Percentiles rank a stretch among this genome's conserved stretches.
phyloP scores from a whole-genome alignment of 495 filamentous ascomycete species.

The Aspergillus incahuasiensis region DNA sequence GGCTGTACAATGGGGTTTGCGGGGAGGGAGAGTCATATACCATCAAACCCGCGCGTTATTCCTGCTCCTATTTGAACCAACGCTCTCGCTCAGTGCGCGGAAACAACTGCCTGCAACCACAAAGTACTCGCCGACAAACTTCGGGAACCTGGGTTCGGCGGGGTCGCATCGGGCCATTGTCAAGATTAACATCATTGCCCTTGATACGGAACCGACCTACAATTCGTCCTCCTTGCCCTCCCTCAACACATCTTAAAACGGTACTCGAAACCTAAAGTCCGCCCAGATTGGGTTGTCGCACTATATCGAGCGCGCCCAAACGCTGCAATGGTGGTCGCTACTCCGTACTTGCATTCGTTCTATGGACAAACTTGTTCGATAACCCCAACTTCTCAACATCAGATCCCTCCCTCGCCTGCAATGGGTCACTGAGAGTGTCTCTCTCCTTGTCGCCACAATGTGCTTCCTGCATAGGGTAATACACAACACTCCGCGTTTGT shows the following conservation, averaged over 20 bases:
- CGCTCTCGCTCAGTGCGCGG: no score
- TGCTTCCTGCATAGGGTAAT: no score
- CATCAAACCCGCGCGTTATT: no score
- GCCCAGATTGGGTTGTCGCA: conserved; percentile 10
- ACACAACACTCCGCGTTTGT: no score
- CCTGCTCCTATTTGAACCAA: no score
- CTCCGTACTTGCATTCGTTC: no score
- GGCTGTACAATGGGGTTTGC: no score
- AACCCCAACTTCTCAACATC: conserved; percentile 63
- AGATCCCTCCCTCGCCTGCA: conserved; percentile 57
- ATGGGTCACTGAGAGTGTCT: conserved; percentile 24
- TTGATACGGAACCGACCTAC: no score
- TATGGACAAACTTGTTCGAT: conserved; percentile 61
- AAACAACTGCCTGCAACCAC: conserved; percentile 28
- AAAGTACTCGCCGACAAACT: conserved; percentile 26
- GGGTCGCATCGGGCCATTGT: conserved; percentile 38
- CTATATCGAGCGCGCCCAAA: conserved; percentile 27
- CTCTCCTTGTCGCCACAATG: no score
- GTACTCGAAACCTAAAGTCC: conserved; percentile 10
- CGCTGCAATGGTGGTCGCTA: conserved; percentile 50
- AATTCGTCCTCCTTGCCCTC: no score
- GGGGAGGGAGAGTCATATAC: no score
- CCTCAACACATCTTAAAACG: no score
- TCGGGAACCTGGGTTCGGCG: conserved; percentile 29
- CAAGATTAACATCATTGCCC: conserved; percentile 45